Evolutionary conservation across 2,329 filamentous ascomycete species (phyloP).

Genomic region (Triangularia verruculosa): DNA sequence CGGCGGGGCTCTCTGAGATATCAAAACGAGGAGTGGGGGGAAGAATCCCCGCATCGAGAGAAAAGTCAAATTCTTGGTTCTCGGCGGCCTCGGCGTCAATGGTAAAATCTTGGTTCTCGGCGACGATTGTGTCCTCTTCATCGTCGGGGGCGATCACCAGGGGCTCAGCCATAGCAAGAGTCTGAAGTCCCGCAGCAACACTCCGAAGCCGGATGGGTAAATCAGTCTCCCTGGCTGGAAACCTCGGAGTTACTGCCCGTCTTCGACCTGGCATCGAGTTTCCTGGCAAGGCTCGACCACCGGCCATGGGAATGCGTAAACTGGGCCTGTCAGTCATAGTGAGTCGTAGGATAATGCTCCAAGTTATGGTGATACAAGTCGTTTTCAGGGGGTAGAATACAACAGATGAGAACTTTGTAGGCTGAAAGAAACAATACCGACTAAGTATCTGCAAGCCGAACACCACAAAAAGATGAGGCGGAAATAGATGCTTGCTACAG

Average conservation of each 20-base stretch:
- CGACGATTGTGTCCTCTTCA: no score
- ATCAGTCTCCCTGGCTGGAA: no score
- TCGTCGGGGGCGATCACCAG: no score
- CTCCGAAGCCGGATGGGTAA: no score
- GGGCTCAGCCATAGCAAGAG: background rate
- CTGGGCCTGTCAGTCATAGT: background rate
- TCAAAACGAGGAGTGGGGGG: background rate
- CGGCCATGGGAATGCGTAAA: conserved; percentile 14
- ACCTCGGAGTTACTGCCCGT: background rate
- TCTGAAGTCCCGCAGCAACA: no score
- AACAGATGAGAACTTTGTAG: background rate
- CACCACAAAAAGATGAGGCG: background rate
- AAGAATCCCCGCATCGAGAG: background rate
- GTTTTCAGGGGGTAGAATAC: background rate
- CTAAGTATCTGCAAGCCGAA: background rate
- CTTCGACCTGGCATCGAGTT: background rate
- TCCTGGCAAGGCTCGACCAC: conserved; percentile 16
- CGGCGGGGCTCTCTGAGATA: background rate
- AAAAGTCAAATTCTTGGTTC: background rate
- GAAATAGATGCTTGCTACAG: background rate
- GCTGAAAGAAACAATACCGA: background rate
- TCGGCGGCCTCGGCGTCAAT: no score
- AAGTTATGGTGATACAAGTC: background rate
- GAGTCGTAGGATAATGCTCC: background rate
- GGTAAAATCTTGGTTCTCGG: background rate